phyloP scores from a whole-genome alignment of 345 rosid species.

The Alliaria petiolata region DNA sequence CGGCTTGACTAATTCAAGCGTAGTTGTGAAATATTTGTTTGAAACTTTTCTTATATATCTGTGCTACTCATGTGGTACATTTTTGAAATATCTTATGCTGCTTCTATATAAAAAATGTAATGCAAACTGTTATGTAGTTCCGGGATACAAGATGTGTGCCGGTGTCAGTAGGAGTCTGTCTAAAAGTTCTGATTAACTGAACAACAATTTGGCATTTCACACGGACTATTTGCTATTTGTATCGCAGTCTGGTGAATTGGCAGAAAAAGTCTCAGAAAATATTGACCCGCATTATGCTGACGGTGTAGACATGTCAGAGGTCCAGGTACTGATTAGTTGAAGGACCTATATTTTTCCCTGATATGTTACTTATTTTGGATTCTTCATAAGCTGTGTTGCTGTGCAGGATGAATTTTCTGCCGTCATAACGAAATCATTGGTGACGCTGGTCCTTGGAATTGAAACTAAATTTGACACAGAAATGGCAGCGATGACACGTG shows the following conservation, averaged over 20 bases:
- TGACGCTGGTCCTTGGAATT: slow-evolving; percentile 85
- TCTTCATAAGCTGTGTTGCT: slow-evolving; percentile 26
- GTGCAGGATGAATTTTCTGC: slow-evolving; percentile 96
- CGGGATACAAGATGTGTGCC: not conserved
- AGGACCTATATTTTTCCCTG: slow-evolving; percentile 5
- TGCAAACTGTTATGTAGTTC: not conserved
- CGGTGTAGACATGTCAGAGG: slow-evolving; percentile 85
- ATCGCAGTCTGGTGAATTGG: slow-evolving; percentile 83
- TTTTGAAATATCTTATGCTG: slow-evolving; percentile 7
- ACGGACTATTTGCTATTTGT: slow-evolving; percentile 30
- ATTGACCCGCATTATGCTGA: slow-evolving; percentile 82
- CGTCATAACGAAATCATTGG: slow-evolving; percentile 82
- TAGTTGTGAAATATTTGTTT: slow-evolving; percentile 5
- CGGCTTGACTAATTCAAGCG: not conserved
- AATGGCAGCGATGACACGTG: slow-evolving; percentile 96
- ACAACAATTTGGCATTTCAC: not conserved
- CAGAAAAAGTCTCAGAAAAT: slow-evolving; percentile 90
- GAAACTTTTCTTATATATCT: not conserved
- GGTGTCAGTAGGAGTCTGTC: not conserved
- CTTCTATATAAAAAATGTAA: not conserved
- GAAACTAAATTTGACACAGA: slow-evolving; percentile 95
- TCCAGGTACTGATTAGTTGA: slow-evolving; percentile 54
- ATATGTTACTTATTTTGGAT: slow-evolving; percentile 12
- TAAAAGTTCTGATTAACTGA: slow-evolving; percentile 3
- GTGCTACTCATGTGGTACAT: not conserved